Base-by-base conservation (phyloP, 108 stramenopile genomes). In the Pseudonitzschia multiseries region DNA sequence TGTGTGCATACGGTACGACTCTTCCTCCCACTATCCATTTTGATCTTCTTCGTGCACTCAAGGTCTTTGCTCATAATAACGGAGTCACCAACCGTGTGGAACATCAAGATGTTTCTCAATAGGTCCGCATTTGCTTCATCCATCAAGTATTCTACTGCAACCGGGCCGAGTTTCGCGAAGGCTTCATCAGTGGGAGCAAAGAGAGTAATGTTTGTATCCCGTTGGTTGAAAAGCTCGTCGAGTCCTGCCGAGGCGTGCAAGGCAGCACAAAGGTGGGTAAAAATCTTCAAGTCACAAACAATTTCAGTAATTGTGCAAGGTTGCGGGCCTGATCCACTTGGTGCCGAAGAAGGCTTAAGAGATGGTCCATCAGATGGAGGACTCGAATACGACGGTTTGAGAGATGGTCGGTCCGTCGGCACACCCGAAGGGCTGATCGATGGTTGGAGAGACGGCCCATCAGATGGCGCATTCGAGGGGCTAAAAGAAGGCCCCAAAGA, bases 161-260 rank as follows among this genome's bases (percentile, higher is more conserved):
- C 67, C 12, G 26, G 26, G 9, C 69, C 69, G 10, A 57, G 24
- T 3, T 56, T 41, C n/a, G 21, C 80, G 54, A 88, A 88, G n/a
- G 85, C 87, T 0, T 57, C 76, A 63, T 88, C 69, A 33, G 75
- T 84, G 28, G 87, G 87, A 28, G 84, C 87, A 66, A 80, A 80
- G 41, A 74, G 44, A 27, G 80, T 80, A 20, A 61, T 68, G 14
- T 50, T 50, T n/a, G 21, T 67, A 26, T 50, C 31, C 18, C 15
- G 29, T 8, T 62, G 14, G 29, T n/a, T 28, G n/a, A 62, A 62
- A 29, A 33, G 6, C 36, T 62, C 33, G 14, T 62, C 32, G 61
- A 62, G 61, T 33, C 61, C 61, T 4, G 33, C 18, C 29, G 61
- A 18, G 4, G 32, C 36, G 20, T 17, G 27, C 3, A 48, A 14